These are phyloP conservation scores for Rosellinia necatrix DNA, from an alignment of 2,329 filamentous ascomycete species.

Conservation along the genomic window DNA sequence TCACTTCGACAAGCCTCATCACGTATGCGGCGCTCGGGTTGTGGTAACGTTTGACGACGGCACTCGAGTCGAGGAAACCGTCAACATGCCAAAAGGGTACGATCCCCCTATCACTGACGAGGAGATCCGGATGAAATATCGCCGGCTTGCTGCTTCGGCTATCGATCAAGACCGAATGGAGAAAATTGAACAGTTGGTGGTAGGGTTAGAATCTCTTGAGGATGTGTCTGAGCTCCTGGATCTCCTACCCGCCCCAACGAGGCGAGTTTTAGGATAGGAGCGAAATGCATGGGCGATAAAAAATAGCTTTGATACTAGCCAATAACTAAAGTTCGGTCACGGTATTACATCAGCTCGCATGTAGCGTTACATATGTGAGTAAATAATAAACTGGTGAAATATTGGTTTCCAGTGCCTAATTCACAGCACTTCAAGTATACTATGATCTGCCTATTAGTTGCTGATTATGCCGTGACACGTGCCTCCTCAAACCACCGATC, in stretches of 20 bases:
- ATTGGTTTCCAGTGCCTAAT: no score
- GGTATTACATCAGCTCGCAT: no score
- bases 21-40: conserved; percentile 13
- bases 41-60: conserved; percentile 19
- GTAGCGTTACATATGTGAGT: no score
- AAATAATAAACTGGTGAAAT: no score
- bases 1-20: conserved; percentile 22
- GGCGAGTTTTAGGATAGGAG: conserved; percentile 4
- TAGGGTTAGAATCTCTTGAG: conserved; percentile 14
- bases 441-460: no score
- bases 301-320: not conserved
- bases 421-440: no score
- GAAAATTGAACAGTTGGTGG: conserved; percentile 21
- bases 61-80: conserved; percentile 16
- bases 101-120: conserved; percentile 42
- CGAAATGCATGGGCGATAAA: no score
- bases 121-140: conserved; percentile 45
- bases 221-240: conserved; percentile 22
- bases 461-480: no score
- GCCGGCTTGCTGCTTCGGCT: conserved; percentile 13
- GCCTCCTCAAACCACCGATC: no score
- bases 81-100: conserved; percentile 39
- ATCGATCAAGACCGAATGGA: conserved; percentile 21
- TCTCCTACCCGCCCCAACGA: conserved; percentile 6
- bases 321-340: no score